These are phyloP conservation scores for Lactarius pseudohatsudake DNA, from an alignment of 768 basidiomycete species.

Conservation along the genomic window DNA sequence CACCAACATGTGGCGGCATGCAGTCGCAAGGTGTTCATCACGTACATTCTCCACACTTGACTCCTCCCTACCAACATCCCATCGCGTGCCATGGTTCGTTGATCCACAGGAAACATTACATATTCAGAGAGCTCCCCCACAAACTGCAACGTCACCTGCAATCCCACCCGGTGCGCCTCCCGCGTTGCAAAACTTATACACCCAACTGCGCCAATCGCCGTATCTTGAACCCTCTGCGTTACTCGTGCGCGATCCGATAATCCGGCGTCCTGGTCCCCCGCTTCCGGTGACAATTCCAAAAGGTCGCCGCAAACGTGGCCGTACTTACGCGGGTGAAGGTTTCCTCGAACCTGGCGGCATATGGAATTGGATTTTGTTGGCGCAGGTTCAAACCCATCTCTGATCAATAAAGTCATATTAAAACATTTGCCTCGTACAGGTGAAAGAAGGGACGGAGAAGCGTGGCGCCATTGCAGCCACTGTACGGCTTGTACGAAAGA, in stretches of 20 bases:
- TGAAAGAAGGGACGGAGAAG: slow-evolving; percentile 82
- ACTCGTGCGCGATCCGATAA: slow-evolving; percentile 51
- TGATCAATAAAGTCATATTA: slow-evolving; percentile 10
- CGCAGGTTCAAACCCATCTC: slow-evolving; percentile 51
- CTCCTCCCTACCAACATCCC: background rate
- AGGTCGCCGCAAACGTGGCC: slow-evolving; percentile 63
- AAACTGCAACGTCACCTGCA: slow-evolving; percentile 36
- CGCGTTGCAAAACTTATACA: slow-evolving; percentile 54
- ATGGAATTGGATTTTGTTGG: slow-evolving; percentile 78
- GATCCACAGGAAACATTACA: slow-evolving; percentile 41
- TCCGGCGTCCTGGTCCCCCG: slow-evolving; percentile 56
- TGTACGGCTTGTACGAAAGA: slow-evolving; percentile 66
- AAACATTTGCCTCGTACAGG: slow-evolving; percentile 36
- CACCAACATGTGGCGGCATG: background rate
- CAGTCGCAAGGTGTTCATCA: slow-evolving; percentile 4
- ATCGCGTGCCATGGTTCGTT: slow-evolving; percentile 65
- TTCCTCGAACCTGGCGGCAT: slow-evolving; percentile 50
- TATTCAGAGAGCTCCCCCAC: slow-evolving; percentile 27
- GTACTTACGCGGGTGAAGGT: slow-evolving; percentile 67
- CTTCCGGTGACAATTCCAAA: slow-evolving; percentile 57
- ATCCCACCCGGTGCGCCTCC: slow-evolving; percentile 55
- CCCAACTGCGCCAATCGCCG: slow-evolving; percentile 58
- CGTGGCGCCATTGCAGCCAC: slow-evolving; percentile 77
- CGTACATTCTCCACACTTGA: slow-evolving; percentile 7
- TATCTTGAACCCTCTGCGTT: slow-evolving; percentile 64